Conservation (phyloP, 164 flowering plant genomes). For the Chloranthus sessilifolius region DNA sequence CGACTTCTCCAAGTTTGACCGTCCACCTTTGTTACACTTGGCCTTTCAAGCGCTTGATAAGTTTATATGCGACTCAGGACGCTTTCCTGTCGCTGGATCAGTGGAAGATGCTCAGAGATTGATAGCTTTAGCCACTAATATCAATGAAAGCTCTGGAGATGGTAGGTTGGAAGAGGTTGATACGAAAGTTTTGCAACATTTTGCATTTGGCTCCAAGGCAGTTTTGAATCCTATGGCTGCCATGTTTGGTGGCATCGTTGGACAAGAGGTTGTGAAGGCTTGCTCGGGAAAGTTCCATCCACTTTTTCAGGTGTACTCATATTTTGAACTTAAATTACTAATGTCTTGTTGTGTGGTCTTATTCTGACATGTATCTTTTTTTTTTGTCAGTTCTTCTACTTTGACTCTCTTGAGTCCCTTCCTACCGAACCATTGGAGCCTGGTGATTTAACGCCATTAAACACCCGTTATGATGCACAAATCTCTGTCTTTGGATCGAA, state of each 20-base stretch:
- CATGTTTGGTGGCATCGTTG: slow-evolving; percentile 87
- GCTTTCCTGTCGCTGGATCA: slow-evolving; percentile 67
- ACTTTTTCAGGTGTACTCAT: slow-evolving; percentile 61
- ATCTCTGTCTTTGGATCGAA: slow-evolving; percentile 74
- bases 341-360: no score
- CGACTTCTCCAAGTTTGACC: slow-evolving; percentile 74
- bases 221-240: slow-evolving; percentile 90
- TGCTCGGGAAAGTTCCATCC: slow-evolving; percentile 93
- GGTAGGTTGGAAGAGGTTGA: slow-evolving; percentile 44
- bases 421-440: slow-evolving; percentile 50
- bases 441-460: slow-evolving; percentile 46
- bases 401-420: slow-evolving; percentile 73
- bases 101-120: slow-evolving; percentile 73
- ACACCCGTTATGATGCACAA: slow-evolving; percentile 74
- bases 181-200: slow-evolving; percentile 47
- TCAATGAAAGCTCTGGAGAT: slow-evolving; percentile 49
- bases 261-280: slow-evolving; percentile 81
- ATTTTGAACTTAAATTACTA: no score
- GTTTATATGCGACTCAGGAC: slow-evolving; percentile 42
- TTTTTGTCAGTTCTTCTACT: slow-evolving; percentile 55
- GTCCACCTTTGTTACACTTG: slow-evolving; percentile 67
- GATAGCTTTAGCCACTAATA: slow-evolving; percentile 30
- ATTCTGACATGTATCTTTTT: neutral
- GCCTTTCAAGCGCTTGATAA: slow-evolving; percentile 75
- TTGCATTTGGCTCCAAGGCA: slow-evolving; percentile 75